Evolutionary conservation across 352 stramenopile genomes (phyloP), one percentile per base, ranked within the genome.

Genomic region (Phytophthora agathidicida): DNA sequence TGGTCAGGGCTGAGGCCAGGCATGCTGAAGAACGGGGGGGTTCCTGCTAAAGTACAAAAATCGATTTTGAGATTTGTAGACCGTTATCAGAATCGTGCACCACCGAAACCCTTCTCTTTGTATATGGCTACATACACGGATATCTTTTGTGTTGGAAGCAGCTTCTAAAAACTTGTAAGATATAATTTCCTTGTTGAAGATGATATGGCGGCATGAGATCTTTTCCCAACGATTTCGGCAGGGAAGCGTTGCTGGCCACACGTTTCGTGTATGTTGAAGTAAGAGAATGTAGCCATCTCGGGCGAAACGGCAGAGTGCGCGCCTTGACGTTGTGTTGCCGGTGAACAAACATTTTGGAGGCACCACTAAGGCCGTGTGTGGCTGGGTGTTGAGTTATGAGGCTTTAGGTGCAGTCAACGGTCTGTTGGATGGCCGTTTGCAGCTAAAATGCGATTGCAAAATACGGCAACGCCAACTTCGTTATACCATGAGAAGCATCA

Each of bases 1-100:
- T 93, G 77, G 38, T 82, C 78, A 7, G 68, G 7, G n/a, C 79
- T 79, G 19, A 94, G 67, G 1, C 79, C 75, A 19, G 55, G 10
- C 52, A 62, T 73, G 19, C 20, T 38, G 11, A 19, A 26, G n/a
- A 11, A 8, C 22, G 32, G 22, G 31, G 16, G n/a, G 14, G 17
- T 27, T 10, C 3, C n/a, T n/a, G n/a, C n/a, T n/a, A n/a, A n/a
- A n/a, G n/a, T n/a, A n/a, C n/a, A n/a, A n/a, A n/a, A n/a, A n/a
- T n/a, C n/a, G n/a, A n/a, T n/a, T n/a, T 58, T 35, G 22, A 7
- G 19, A 4, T 42, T 2, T 16, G 7, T 7, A 17, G 35, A 49
- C 24, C 20, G 36, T 57, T 63, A 54, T 59, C 57, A 60, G 49
- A 62, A 35, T 23, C 17, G 23, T 58, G 31, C 32, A 53, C 58